Percentiles rank a stretch among this genome's conserved stretches.
phyloP scores from a whole-genome alignment of 169 alveolate genomes.

The Perkinsus chesapeaki region DNA sequence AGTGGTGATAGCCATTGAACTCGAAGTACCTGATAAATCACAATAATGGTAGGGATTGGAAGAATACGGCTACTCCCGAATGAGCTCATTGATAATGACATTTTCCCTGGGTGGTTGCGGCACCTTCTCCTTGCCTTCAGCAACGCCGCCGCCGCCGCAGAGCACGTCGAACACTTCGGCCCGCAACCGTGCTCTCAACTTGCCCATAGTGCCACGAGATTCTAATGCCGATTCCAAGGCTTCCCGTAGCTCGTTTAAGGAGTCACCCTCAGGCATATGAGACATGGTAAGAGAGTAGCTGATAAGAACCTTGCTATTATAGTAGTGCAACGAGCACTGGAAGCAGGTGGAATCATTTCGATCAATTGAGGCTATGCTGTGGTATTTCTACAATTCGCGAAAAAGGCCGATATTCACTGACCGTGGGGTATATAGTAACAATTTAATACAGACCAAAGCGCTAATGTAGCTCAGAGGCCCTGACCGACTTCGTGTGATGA shows the following conservation, averaged over 20 bases:
- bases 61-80: neutral
- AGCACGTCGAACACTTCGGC: neutral
- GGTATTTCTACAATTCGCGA: too few relatives aligned
- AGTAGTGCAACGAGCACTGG: too few relatives aligned
- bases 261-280: neutral
- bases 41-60: neutral
- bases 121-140: neutral
- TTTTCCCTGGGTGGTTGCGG: neutral
- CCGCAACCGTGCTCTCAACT: neutral
- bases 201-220: neutral
- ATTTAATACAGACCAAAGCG: too few relatives aligned
- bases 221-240: neutral
- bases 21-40: neutral
- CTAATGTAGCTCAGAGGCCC: too few relatives aligned
- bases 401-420: too few relatives aligned
- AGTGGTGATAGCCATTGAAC: neutral
- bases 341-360: neutral
- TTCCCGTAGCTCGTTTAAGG: neutral
- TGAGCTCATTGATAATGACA: neutral
- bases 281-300: neutral
- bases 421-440: too few relatives aligned
- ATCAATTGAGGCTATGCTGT: too few relatives aligned
- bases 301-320: too few relatives aligned
- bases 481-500: too few relatives aligned
- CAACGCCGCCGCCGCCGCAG: too few relatives aligned